Evolutionary conservation across 371 early-diverging fungal species (phyloP).

Genomic region (Smittium mucronatum): DNA sequence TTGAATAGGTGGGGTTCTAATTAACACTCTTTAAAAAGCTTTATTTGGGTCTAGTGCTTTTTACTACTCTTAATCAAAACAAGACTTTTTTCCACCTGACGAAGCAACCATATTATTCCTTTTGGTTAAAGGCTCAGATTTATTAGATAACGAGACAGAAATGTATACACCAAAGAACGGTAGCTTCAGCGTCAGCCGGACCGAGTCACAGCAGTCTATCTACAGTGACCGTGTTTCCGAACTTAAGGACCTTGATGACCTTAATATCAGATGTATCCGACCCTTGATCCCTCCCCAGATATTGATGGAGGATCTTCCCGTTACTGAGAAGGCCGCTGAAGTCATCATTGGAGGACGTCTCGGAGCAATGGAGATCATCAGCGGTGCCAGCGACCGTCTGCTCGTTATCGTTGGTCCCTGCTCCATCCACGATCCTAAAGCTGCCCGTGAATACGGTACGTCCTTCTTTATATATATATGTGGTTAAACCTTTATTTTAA

Average conservation of each 20-base stretch:
- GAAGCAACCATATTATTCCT: too few species aligned
- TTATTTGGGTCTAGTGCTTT: too few species aligned
- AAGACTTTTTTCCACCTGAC: too few species aligned
- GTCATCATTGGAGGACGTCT: constrained; percentile 47
- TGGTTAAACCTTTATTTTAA: neutral
- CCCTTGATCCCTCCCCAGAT: constrained; percentile 93
- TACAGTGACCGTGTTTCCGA: constrained; percentile 33
- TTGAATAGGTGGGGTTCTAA: too few species aligned
- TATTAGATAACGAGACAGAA: too few species aligned
- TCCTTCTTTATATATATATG: constrained; percentile 37
- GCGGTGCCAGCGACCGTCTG: constrained; percentile 63
- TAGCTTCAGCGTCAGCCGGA: neutral
- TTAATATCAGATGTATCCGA: constrained; percentile 72
- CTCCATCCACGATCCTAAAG: constrained; percentile 80
- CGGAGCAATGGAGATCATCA: constrained; percentile 52
- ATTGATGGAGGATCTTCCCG: constrained; percentile 77
- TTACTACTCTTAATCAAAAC: too few species aligned
- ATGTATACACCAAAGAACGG: neutral
- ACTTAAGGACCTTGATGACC: constrained; percentile 85
- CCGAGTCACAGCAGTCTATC: constrained; percentile 17
- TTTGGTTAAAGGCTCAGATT: too few species aligned
- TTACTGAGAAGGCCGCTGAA: constrained; percentile 41
- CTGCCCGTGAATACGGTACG: constrained; percentile 70
- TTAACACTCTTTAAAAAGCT: too few species aligned
- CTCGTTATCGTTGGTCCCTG: constrained; percentile 74